Percentiles rank a stretch among this genome's conserved stretches.
phyloP scores from a whole-genome alignment of 306 rosid species.

The Vigna reflexopilosa region DNA sequence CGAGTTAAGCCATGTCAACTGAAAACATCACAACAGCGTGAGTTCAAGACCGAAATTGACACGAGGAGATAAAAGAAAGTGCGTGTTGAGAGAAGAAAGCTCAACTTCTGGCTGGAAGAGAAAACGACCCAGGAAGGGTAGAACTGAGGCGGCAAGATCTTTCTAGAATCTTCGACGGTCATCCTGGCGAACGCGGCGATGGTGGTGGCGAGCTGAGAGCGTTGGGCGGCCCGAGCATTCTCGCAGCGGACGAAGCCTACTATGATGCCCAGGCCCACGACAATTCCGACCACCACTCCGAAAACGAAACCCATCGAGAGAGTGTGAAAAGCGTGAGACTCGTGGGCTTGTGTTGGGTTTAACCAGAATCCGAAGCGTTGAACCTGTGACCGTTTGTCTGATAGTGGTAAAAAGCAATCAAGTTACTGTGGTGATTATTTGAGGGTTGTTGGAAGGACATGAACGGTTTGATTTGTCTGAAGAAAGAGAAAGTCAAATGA shows the following conservation, averaged over 20 bases:
- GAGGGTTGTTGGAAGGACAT: not conserved
- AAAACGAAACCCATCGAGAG: conserved; percentile 71
- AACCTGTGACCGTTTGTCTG: not conserved
- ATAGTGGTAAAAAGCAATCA: not conserved
- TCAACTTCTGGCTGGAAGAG: conserved; percentile 79
- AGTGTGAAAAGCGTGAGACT: conserved; percentile 11
- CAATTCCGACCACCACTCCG: conserved; percentile 73
- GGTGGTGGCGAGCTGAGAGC: conserved; percentile 75
- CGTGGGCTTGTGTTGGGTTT: not conserved
- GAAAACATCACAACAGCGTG: conserved; percentile 41
- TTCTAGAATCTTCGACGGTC: conserved; percentile 89
- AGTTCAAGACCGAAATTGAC: conserved; percentile 10
- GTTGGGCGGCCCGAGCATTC: conserved; percentile 69
- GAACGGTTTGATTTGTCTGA: not conserved
- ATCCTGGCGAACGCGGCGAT: conserved; percentile 83
- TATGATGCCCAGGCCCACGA: conserved; percentile 65
- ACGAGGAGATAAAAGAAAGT: not conserved
- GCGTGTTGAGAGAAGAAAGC: conserved; percentile 4
- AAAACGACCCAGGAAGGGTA: conserved; percentile 97
- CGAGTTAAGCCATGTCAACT: conserved; percentile 83
- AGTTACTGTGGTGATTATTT: not conserved
- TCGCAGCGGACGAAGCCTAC: conserved; percentile 72
- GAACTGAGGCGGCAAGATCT: conserved; percentile 73
- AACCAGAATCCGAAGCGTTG: not conserved
- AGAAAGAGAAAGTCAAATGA: not conserved